Evolutionary conservation across 345 rosid genomes (phyloP).

Genomic region (Kandelia obovata): DNA sequence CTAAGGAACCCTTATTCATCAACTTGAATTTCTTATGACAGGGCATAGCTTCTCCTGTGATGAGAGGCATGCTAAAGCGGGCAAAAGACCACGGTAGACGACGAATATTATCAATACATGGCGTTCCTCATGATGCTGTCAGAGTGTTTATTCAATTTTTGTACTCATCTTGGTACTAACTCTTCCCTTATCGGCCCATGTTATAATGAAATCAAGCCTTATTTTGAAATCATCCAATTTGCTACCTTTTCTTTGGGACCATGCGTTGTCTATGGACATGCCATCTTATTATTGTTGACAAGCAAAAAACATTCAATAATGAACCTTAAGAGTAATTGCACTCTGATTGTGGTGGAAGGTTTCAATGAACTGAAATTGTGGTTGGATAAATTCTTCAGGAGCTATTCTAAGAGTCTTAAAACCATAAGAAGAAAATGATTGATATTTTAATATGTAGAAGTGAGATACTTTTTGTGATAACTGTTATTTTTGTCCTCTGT

Average conservation of each 20-base stretch:
- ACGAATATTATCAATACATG: slow-evolving; percentile 52
- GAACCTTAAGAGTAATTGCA: not conserved
- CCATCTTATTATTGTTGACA: no score
- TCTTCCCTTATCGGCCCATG: not conserved
- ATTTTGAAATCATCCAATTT: no score
- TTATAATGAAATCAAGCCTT: not conserved
- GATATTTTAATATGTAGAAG: no score
- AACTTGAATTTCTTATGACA: slow-evolving; percentile 21
- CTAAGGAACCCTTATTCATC: not conserved
- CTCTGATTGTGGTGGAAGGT: not conserved
- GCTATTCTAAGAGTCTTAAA: no score
- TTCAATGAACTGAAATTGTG: not conserved
- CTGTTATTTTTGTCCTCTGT: slow-evolving; percentile 10
- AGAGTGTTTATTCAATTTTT: slow-evolving; percentile 69
- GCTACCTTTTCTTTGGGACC: no score
- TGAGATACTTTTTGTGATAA: slow-evolving; percentile 13
- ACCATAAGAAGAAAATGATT: no score
- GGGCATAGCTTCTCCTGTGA: slow-evolving; percentile 79
- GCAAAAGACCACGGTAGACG: slow-evolving; percentile 44
- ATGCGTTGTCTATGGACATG: no score
- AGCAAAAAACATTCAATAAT: not conserved
- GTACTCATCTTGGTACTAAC: slow-evolving; percentile 71
- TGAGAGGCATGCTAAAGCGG: slow-evolving; percentile 70
- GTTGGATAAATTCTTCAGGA: not conserved
- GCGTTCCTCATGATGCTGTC: slow-evolving; percentile 71